Evolutionary conservation across 106 monocot genomes (phyloP), one percentile per base, ranked within the genome.

Genomic region (Triglochin maritima): DNA sequence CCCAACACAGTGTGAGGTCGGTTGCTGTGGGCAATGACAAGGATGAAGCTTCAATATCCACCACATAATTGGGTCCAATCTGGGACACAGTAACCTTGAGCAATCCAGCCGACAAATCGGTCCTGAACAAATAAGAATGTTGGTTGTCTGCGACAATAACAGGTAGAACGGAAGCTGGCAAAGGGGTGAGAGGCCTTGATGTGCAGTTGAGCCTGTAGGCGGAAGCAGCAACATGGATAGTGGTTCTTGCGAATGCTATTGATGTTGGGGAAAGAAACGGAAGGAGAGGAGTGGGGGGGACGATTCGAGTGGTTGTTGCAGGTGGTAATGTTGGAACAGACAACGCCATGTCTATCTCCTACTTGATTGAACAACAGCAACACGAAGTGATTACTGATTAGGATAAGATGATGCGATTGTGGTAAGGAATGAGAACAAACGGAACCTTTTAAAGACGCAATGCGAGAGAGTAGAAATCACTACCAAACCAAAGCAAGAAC

Each of bases 11-110:
- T 56, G 66, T 60, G 65, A 86, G 67, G 46, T 77, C 62, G 64
- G n/a, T n/a, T 77, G 55, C 59, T 50, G 72, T 50, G 4, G 50
- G 14, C 44, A 50, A 67, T 44, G n/a, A 49, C 69, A 89, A 69
- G 14, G 49, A 73, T n/a, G 77, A 78, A 61, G 84, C 81, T 74
- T 91, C 90, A 71, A 91, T 71, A 46, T 14, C 11, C 17, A 82
- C 81, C 51, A 46, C 45, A 70, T 82, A 76, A 29, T 70, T 87
- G 4, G 13, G 66, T 29, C 63, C 51, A 46, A 64, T 72, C n/a
- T 9, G 60, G 72, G 64, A 61, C 17, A 91, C 84, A 10, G 66
- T 71, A 13, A 87, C 86, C 69, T 82, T 84, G 41, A 90, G 84
- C 4, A 66, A 48, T 7, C 80, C 86, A 57, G 73, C 86, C 57